Evolutionary conservation across 768 basidiomycete genomes (phyloP), one percentile per base, ranked within the genome.

Genomic region (Leccinum variicolor): DNA sequence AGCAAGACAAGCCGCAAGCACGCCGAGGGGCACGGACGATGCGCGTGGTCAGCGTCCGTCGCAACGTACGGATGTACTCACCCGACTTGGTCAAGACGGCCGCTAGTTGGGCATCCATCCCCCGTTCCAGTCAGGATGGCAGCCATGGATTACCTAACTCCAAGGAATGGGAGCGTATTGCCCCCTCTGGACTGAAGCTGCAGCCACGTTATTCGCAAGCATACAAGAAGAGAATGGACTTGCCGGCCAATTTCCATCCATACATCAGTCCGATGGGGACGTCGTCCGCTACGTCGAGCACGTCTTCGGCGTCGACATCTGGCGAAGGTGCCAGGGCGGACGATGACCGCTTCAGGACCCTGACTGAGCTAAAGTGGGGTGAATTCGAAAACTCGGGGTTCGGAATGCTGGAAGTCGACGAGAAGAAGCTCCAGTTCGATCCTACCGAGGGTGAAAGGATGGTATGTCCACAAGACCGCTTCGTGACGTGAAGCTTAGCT

Each of bases 351-450:
- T 96, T 91, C 74, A 80, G 85, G 54, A 92, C 84, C 58, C 68
- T 95, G 62, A 90, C 92, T 0, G 92, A 96, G 57, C 75, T 94
- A 60, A 89, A 87, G 66, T 97, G 94, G 94, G 92, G 92, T 7
- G 86, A 90, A 68, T 98, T 97, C 66, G 92, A 95, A 77, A 75
- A 80, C 39, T 79, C 85, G 73, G 94, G 94, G 0, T 97, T 98
- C 60, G 82, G 83, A 7, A 76, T 76, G 15, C 67, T 79, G 29
- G 81, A 75, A 26, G 67, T 58, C 1, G 74, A 77, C 48, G 79
- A 84, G 62, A 89, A 85, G 73, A 90, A 90, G 73, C 79, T 98
- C 31, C 84, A 93, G 67, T 98, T 99, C 71, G 95, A 98, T 70
- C 72, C 98, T 61, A 95, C 87, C 0, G 97, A 98, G 74, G 81